Evolutionary conservation across 31 red algal species (phyloP).

Genomic region (Odonthalia washingtoniensis): DNA sequence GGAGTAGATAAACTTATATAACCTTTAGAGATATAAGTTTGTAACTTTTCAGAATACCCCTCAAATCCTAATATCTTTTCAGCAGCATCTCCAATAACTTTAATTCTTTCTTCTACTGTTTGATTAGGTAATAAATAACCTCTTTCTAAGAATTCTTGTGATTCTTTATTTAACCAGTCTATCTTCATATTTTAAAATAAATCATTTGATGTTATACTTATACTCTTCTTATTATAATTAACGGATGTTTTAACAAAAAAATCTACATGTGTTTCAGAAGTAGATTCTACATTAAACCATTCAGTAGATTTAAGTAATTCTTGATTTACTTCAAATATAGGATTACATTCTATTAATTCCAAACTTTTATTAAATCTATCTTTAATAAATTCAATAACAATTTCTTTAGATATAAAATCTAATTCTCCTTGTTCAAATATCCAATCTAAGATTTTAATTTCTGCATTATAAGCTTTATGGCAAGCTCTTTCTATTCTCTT

Average conservation of each 20-base stretch:
- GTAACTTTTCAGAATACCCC: not conserved
- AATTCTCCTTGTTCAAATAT: conserved; percentile 21
- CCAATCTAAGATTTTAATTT: conserved; percentile 2
- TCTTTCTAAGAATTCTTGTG: conserved; percentile 2
- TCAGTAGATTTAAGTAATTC: not conserved
- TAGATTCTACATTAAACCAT: conserved; percentile 14
- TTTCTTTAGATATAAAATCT: conserved; percentile 5
- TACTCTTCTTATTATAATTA: conserved; percentile 22
- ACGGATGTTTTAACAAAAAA: conserved; percentile 6
- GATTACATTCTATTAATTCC: not conserved
- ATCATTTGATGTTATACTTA: conserved; percentile 10
- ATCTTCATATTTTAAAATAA: conserved; percentile 16
- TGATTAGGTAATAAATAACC: not conserved
- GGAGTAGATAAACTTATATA: conserved; percentile 13
- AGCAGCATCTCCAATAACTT: conserved; percentile 8
- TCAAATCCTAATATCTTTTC: conserved; percentile 6
- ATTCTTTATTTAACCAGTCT: conserved; percentile 9
- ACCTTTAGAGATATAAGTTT: not conserved
- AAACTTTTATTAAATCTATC: conserved; percentile 19
- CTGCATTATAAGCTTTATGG: conserved; percentile 12
- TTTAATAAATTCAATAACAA: conserved; percentile 29
- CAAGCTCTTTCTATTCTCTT: conserved; percentile 13
- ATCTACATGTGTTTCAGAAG: conserved; percentile 8
- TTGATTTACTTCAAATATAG: conserved; percentile 15
- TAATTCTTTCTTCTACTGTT: conserved; percentile 26